Evolutionary conservation across 1,284 basidiomycete species (phyloP).

Genomic region (Apiotrichum domesticum): DNA sequence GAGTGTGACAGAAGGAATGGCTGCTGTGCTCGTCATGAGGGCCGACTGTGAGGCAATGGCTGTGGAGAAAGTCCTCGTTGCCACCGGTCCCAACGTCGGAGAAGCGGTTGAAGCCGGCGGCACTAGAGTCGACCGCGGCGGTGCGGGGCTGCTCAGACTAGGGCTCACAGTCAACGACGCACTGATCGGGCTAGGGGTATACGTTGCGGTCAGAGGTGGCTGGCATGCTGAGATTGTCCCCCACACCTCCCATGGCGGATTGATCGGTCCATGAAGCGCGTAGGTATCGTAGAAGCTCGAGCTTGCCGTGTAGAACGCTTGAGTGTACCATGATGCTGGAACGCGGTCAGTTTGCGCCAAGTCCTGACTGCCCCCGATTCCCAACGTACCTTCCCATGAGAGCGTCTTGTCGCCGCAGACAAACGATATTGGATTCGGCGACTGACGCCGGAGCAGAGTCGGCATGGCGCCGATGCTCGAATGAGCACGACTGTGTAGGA

Average conservation of each 20-base stretch:
- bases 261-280: conserved; percentile 27
- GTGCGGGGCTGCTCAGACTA: too few species aligned
- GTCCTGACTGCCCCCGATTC: neutral
- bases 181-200: neutral
- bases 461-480: neutral
- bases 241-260: conserved; percentile 28
- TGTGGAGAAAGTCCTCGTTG: too few species aligned
- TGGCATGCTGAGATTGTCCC: conserved; percentile 6
- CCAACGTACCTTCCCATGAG: conserved; percentile 18
- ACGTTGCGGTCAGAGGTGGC: neutral
- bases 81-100: too few species aligned
- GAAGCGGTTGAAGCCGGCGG: too few species aligned
- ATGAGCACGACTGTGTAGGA: neutral
- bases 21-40: too few species aligned
- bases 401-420: conserved; percentile 21
- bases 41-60: too few species aligned
- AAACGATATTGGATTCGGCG: conserved; percentile 13
- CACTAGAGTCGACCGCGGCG: too few species aligned
- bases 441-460: too few species aligned
- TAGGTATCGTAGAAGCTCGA: conserved; percentile 25
- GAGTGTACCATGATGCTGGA: conserved; percentile 29
- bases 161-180: too few species aligned
- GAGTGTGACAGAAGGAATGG: too few species aligned
- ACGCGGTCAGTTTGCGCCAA: neutral
- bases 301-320: conserved; percentile 28